phyloP scores from a whole-genome alignment of 1,139 yeast genomes.

The Taphrina pruni region DNA sequence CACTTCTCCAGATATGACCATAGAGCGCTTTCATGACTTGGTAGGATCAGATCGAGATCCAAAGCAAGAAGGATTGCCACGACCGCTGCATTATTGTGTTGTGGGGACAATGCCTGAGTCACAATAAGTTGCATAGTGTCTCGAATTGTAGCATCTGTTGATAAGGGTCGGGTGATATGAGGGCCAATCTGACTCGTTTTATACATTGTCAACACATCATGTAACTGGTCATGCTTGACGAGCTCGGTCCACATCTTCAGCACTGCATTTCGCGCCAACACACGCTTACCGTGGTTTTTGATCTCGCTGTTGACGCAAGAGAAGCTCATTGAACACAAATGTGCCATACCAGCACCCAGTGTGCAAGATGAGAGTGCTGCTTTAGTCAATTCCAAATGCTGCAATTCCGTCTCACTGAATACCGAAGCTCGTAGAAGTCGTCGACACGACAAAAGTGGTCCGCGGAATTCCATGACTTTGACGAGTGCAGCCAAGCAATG shows the following conservation, averaged over 20 bases:
- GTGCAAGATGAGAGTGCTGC: not conserved
- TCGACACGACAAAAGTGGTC: not conserved
- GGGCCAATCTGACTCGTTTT: not conserved
- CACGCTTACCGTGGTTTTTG: constrained; percentile 5
- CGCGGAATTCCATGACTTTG: not conserved
- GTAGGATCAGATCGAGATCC: constrained; percentile 14
- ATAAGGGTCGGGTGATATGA: constrained; percentile 2
- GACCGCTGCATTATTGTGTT: not conserved
- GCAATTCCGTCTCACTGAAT: constrained; percentile 2
- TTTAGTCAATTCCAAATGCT: not conserved
- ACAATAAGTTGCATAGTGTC: not conserved
- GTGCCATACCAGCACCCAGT: not conserved
- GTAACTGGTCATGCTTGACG: not conserved
- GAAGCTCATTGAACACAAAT: constrained; percentile 6
- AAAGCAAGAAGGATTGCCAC: not conserved
- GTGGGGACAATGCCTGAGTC: not conserved
- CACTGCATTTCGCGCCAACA: not conserved
- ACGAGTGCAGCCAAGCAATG: not conserved
- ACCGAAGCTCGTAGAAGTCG: not conserved
- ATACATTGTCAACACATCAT: not conserved
- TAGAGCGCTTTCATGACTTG: not conserved
- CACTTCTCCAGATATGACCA: not conserved
- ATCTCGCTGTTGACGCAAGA: not conserved
- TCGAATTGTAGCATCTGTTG: not conserved
- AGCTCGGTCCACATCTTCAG: constrained; percentile 8